Percentiles rank a stretch among this genome's conserved stretches.
Conservation (phyloP, 495 filamentous ascomycete genomes). For the Pyrenula aspistea region DNA sequence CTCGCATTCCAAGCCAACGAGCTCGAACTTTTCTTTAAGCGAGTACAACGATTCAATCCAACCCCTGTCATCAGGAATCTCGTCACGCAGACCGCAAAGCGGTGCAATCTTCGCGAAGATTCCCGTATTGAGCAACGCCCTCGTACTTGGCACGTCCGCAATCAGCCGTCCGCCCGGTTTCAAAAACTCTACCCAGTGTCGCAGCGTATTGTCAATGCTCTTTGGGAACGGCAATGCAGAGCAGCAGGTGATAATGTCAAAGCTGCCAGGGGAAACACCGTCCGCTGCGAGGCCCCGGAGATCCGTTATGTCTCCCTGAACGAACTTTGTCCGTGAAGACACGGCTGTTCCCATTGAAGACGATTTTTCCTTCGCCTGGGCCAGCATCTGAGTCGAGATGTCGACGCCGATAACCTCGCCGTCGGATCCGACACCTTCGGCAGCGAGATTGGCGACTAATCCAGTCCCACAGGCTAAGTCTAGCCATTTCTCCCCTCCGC, state of each 20-base stretch:
- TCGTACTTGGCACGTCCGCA: slow-evolving; percentile 2
- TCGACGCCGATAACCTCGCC: slow-evolving; percentile 30
- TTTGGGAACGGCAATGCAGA: slow-evolving; percentile 3
- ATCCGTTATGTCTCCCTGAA: slow-evolving; percentile 23
- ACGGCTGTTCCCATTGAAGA: slow-evolving; percentile 12
- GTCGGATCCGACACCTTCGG: slow-evolving; percentile 14
- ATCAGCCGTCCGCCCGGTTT: slow-evolving; percentile 8
- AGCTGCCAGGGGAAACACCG: background rate
- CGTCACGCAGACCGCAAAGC: background rate
- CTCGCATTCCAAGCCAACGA: background rate
- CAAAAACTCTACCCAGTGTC: slow-evolving; percentile 7
- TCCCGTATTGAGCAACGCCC: background rate
- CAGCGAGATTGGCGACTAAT: slow-evolving; percentile 20
- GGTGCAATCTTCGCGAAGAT: background rate
- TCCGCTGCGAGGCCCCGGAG: slow-evolving; percentile 4
- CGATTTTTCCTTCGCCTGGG: slow-evolving; percentile 14
- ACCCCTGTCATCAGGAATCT: background rate
- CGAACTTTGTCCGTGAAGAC: slow-evolving; percentile 5
- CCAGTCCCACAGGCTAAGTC: slow-evolving; percentile 35
- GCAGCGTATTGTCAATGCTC: background rate
- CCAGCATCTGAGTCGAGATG: slow-evolving; percentile 24
- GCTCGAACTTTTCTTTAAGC: background rate
- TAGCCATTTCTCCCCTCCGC: slow-evolving; percentile 20
- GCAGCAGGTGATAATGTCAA: slow-evolving; percentile 10
- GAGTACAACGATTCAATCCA: background rate